Evolutionary conservation across 2,329 filamentous ascomycete genomes (phyloP).

Genomic region (Fusarium sacchari): DNA sequence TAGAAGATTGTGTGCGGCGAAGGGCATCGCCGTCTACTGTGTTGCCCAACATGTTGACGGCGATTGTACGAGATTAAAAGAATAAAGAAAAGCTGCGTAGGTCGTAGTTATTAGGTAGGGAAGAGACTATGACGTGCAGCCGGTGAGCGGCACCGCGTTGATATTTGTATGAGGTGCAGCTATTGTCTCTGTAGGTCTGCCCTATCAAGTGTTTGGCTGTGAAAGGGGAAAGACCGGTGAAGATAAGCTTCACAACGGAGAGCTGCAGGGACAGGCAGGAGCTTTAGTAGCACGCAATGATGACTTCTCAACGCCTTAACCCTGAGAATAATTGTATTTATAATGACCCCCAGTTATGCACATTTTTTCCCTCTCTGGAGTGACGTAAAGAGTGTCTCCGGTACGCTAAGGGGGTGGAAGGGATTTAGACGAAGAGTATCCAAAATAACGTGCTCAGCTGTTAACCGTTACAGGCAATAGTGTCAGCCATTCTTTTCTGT

Average conservation of each 20-base stretch:
- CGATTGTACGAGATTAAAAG: background rate
- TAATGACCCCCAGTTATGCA: conserved; percentile 12
- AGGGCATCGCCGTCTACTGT: conserved; percentile 46
- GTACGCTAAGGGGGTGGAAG: conserved; percentile 14
- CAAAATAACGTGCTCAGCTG: conserved; percentile 5
- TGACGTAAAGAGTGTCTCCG: conserved; percentile 17
- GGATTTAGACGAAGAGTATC: conserved; percentile 1
- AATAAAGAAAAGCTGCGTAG: background rate
- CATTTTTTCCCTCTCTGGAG: conserved; percentile 9
- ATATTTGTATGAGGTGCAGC: conserved; percentile 5
- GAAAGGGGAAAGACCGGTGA: conserved; percentile 3
- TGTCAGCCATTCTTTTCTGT: conserved; percentile 8
- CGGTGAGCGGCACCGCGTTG: background rate
- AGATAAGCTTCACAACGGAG: conserved; percentile 12
- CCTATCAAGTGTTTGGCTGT: conserved; percentile 3
- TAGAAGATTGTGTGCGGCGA: conserved; percentile 47
- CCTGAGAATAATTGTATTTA: conserved; percentile 18
- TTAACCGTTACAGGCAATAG: background rate
- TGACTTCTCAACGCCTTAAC: background rate
- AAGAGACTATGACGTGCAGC: background rate
- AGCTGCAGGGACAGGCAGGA: conserved; percentile 1
- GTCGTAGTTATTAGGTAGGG: background rate
- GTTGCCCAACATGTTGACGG: conserved; percentile 47
- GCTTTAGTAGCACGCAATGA: background rate
- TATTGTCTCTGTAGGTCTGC: conserved; percentile 15